Percentiles rank a stretch among this genome's conserved stretches.
phyloP scores from a whole-genome alignment of 1,284 basidiomycete species.

The Naganishia sp. region DNA sequence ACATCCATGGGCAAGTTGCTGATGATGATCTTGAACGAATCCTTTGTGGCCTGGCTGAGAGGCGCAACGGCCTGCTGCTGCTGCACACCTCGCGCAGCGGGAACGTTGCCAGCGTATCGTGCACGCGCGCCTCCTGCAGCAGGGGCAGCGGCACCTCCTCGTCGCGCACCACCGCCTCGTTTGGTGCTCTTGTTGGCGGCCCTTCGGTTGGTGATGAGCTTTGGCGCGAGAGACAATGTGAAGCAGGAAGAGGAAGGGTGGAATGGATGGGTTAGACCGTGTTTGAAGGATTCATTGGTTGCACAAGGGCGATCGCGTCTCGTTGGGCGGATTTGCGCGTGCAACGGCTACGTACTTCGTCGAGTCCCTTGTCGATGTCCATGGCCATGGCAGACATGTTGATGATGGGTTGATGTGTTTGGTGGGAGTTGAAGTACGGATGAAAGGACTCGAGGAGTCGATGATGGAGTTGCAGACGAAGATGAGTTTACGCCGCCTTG shows the following conservation, averaged over 20 bases:
- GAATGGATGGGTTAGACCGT: constrained; percentile 18
- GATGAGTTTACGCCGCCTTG: background rate
- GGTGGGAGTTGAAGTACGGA: background rate
- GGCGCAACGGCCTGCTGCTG: constrained; percentile 33
- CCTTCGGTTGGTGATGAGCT: constrained; percentile 30
- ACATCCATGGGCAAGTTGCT: constrained; percentile 95
- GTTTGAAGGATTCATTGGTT: background rate
- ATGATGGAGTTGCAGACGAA: background rate
- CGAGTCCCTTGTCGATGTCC: constrained; percentile 34
- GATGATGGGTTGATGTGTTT: constrained; percentile 3
- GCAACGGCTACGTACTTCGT: constrained; percentile 30
- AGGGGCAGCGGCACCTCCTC: constrained; percentile 17
- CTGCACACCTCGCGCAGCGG: constrained; percentile 52
- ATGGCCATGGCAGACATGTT: constrained; percentile 32
- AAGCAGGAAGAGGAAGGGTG: background rate
- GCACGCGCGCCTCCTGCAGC: constrained; percentile 29
- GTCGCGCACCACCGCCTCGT: constrained; percentile 26
- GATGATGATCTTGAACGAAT: constrained; percentile 89
- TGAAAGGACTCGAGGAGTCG: background rate
- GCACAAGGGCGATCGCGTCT: constrained; percentile 3
- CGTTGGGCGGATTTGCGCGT: background rate
- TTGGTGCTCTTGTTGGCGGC: constrained; percentile 19
- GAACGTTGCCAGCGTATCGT: constrained; percentile 29
- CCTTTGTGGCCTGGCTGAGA: constrained; percentile 45
- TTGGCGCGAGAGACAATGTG: background rate